phyloP scores from a whole-genome alignment of 75 land plant genomes.

The Cryptomeria japonica region DNA sequence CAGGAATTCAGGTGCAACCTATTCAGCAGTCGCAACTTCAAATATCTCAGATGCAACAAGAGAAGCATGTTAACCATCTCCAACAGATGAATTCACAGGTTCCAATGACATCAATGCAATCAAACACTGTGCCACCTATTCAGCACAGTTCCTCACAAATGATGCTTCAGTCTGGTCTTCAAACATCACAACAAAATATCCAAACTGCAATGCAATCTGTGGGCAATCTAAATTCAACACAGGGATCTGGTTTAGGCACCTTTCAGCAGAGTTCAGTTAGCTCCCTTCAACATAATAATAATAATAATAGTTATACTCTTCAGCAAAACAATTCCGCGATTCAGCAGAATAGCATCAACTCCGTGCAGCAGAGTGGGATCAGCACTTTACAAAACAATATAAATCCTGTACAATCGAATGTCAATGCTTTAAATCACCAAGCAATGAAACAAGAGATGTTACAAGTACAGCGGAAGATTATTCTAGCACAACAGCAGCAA shows the following conservation, averaged over 20 bases:
- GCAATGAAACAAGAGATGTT: not conserved
- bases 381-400: constrained; percentile 34
- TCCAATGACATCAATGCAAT: constrained; percentile 38
- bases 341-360: constrained; percentile 39
- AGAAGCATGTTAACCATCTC: constrained; percentile 36
- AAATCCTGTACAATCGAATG: constrained; percentile 32
- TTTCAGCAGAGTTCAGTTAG: constrained; percentile 41
- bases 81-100: constrained; percentile 47
- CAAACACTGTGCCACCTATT: constrained; percentile 23
- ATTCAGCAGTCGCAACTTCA: constrained; percentile 31
- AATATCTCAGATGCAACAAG: constrained; percentile 36
- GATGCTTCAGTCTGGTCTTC: constrained; percentile 29
- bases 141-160: constrained; percentile 42
- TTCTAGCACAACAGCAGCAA: not conserved
- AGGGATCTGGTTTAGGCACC: constrained; percentile 42
- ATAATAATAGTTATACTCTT: constrained; percentile 18
- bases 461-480: not conserved
- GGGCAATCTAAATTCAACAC: constrained; percentile 47
- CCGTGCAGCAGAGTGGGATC: constrained; percentile 36
- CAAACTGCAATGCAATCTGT: constrained; percentile 39
- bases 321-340: constrained; percentile 49
- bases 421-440: not conserved
- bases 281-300: constrained; percentile 43
- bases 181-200: constrained; percentile 44
- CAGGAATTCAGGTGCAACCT: constrained; percentile 13